Evolutionary conservation across 257 asterid species (phyloP), one percentile per base, ranked within the genome.

Genomic region (Solanum arcanum): DNA sequence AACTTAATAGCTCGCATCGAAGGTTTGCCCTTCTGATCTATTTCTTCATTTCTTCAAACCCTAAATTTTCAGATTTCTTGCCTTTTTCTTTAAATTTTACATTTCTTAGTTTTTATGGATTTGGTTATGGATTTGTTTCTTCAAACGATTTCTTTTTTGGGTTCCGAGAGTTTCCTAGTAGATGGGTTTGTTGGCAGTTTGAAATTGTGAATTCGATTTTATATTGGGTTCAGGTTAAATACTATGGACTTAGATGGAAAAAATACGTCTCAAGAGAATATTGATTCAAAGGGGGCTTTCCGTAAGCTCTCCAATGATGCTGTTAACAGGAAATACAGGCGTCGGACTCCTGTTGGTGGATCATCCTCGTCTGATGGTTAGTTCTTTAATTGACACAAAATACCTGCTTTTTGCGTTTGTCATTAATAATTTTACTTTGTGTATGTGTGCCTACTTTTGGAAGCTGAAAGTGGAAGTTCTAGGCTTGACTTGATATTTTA

Each of bases 251-350:
- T 94, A 68, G 88, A 91, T 69, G 82, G 52, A 72, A 89, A 68
- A 66, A 83, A 66, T 42, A 83, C 89, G 16, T 89, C 87, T 85
- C 88, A 64, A 88, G 96, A 92, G 27, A 88, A 86, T 66, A 88
- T 69, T 82, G 84, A 94, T 86, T 68, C 91, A 20, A 92, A 88
- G 89, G 89, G 94, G 8, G 94, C 93, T 59, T 97, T 97, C 89
- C 95, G 98, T 89, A 97, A 94, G 98, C 98, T 95, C 23, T 62
- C 90, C 8, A 93, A 86, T 86, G 99, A 95, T 87, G 93, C 97
- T 7, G 92, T 90, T 87, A 90, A 87, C 86, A 89, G 99, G 92
- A 94, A 93, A 90, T 97, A 97, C 91, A 89, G 99, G 91, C 98
- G 98, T 74, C 94, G 98, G 66, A 94, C 98, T 90, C 96, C 98